These are phyloP conservation scores for Xanthoconium purpureum DNA, from an alignment of 768 basidiomycete species.

Conservation along the genomic window DNA sequence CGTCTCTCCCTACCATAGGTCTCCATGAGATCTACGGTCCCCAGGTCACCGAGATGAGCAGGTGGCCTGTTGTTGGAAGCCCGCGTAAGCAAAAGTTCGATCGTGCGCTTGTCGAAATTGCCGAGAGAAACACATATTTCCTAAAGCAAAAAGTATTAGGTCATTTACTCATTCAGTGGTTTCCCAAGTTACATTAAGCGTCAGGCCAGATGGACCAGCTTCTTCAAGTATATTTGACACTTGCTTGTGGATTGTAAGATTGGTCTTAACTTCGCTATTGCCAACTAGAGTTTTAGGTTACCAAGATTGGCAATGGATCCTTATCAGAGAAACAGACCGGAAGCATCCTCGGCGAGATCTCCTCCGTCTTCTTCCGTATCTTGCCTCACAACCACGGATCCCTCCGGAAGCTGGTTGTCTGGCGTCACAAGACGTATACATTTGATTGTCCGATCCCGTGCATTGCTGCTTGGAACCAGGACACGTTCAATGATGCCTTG, in stretches of 20 bases:
- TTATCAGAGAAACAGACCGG: constrained; percentile 26
- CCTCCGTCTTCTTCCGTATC: constrained; percentile 42
- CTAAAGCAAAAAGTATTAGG: constrained; percentile 35
- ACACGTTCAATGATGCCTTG: constrained; percentile 76
- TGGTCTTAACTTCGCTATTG: constrained; percentile 48
- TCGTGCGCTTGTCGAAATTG: constrained; percentile 74
- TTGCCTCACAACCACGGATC: constrained; percentile 35
- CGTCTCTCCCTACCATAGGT: constrained; percentile 83
- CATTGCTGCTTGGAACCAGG: constrained; percentile 57
- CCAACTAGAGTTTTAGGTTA: constrained; percentile 23
- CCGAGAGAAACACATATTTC: constrained; percentile 61
- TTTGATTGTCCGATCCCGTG: constrained; percentile 46
- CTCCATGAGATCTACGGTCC: constrained; percentile 73
- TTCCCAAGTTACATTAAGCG: constrained; percentile 52
- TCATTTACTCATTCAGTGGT: neutral
- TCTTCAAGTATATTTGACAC: constrained; percentile 71
- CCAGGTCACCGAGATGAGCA: constrained; percentile 67
- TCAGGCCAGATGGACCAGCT: constrained; percentile 66
- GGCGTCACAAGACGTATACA: constrained; percentile 63
- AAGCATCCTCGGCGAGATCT: constrained; percentile 32
- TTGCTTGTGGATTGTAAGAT: constrained; percentile 74
- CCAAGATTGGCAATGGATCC: neutral
- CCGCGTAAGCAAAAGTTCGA: constrained; percentile 76
- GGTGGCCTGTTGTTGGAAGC: constrained; percentile 65
- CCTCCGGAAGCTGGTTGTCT: constrained; percentile 35